phyloP scores from a whole-genome alignment of 176 grass and related monocot species.

The Carex pumila region DNA sequence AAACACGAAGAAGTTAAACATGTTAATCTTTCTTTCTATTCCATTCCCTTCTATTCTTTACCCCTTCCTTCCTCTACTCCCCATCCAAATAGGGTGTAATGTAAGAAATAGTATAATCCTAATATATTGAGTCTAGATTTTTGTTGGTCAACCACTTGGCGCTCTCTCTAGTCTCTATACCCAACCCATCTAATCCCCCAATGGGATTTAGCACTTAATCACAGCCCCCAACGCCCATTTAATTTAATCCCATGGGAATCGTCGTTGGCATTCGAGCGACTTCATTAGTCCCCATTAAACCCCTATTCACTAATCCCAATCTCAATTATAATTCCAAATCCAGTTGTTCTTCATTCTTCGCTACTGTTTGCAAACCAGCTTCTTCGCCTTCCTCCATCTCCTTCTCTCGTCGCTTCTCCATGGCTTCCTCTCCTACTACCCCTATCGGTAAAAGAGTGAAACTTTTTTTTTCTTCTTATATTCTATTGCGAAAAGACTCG shows the following conservation, averaged over 20 bases:
- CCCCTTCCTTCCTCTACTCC: too few species aligned
- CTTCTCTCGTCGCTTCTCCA: background rate
- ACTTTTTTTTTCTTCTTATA: background rate
- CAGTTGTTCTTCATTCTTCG: background rate
- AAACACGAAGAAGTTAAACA: too few species aligned
- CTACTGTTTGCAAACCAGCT: background rate
- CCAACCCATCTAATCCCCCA: too few species aligned
- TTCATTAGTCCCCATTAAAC: background rate
- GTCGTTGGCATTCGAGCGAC: background rate
- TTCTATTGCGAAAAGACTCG: background rate
- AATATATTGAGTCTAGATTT: background rate
- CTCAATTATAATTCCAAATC: background rate
- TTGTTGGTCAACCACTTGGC: too few species aligned
- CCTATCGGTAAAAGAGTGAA: background rate
- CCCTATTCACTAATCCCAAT: background rate
- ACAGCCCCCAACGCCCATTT: background rate
- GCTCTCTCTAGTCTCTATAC: background rate
- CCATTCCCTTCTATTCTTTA: too few species aligned
- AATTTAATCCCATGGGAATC: background rate
- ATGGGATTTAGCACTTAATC: background rate
- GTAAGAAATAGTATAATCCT: background rate
- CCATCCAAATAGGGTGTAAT: too few species aligned
- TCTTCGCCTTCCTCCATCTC: background rate
- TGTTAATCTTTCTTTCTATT: too few species aligned
- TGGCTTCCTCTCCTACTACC: conserved; percentile 11